A percentile compares a stretch with the other conserved stretches of the same genome.
Evolutionary conservation across 2,329 filamentous ascomycete genomes (phyloP).

Genomic region (Trematosphaeria pertusa): DNA sequence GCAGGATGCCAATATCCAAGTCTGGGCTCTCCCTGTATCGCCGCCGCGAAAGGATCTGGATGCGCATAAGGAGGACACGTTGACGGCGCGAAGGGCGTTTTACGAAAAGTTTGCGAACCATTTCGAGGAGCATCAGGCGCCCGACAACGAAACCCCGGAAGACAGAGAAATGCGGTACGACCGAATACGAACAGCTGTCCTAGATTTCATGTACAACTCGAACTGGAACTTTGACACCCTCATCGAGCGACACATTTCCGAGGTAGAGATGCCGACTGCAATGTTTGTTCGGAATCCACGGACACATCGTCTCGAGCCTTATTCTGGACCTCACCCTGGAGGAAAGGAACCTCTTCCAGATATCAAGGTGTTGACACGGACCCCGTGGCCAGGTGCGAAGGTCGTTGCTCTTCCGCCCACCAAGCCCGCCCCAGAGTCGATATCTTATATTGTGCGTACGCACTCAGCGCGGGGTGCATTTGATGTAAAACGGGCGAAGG

Average conservation of each 20-base stretch:
- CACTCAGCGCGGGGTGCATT: slow-evolving; percentile 84
- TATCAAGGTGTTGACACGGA: slow-evolving; percentile 74
- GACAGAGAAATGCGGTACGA: slow-evolving; percentile 53
- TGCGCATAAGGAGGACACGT: slow-evolving; percentile 21
- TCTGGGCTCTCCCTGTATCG: slow-evolving; percentile 79
- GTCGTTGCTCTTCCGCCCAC: slow-evolving; percentile 72
- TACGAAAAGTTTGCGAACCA: slow-evolving; percentile 37
- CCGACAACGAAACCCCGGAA: slow-evolving; percentile 37
- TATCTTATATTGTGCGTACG: slow-evolving; percentile 87
- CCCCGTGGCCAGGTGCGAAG: slow-evolving; percentile 78
- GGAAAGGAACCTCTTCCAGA: slow-evolving; percentile 61
- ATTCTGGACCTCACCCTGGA: slow-evolving; percentile 71
- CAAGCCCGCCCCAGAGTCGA: slow-evolving; percentile 67
- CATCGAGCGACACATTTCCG: slow-evolving; percentile 67
- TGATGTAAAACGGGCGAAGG: slow-evolving; percentile 67
- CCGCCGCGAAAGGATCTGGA: slow-evolving; percentile 28
- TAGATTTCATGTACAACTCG: slow-evolving; percentile 81
- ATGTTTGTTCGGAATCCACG: slow-evolving; percentile 71
- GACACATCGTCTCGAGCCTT: slow-evolving; percentile 70
- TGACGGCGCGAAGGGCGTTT: slow-evolving; percentile 26
- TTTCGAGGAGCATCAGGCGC: slow-evolving; percentile 39
- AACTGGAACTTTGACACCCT: slow-evolving; percentile 76
- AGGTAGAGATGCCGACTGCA: slow-evolving; percentile 71
- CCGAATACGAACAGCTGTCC: slow-evolving; percentile 65
- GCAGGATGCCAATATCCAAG: slow-evolving; percentile 76